Conservation (phyloP, 306 rosid species). For the Arachis hypogaea region DNA sequence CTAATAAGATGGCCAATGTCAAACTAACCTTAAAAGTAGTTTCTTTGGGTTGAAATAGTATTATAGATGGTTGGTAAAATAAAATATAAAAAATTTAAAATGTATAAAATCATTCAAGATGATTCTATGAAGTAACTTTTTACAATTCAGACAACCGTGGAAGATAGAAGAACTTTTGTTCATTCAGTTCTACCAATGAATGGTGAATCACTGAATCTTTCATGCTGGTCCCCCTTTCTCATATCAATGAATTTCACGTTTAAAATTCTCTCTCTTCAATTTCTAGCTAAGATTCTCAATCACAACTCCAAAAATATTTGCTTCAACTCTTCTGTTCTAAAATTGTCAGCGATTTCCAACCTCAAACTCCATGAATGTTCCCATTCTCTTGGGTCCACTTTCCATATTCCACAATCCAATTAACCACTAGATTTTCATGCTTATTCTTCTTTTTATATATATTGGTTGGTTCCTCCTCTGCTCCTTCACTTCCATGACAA, state of each 20-base stretch:
- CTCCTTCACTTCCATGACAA: not conserved
- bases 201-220: not conserved
- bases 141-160: not conserved
- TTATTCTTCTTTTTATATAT: not conserved
- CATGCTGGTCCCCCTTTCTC: slow-evolving; percentile 23
- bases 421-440: not conserved
- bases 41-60: no score
- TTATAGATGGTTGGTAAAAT: no score
- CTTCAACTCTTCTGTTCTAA: slow-evolving; percentile 5
- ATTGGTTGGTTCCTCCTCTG: not conserved
- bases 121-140: no score
- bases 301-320: not conserved
- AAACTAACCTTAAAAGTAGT: no score
- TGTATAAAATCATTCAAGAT: no score
- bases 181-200: not conserved
- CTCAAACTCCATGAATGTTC: slow-evolving; percentile 20
- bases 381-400: slow-evolving; percentile 4
- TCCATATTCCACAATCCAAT: not conserved
- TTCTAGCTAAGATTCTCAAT: not conserved
- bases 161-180: not conserved
- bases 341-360: not conserved
- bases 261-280: not conserved
- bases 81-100: no score
- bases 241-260: slow-evolving; percentile 10
- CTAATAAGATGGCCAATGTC: no score